Percentiles rank a stretch among this genome's conserved stretches.
Evolutionary conservation across 148 eudicot species (phyloP).

Genomic region (Oxyria digyna): DNA sequence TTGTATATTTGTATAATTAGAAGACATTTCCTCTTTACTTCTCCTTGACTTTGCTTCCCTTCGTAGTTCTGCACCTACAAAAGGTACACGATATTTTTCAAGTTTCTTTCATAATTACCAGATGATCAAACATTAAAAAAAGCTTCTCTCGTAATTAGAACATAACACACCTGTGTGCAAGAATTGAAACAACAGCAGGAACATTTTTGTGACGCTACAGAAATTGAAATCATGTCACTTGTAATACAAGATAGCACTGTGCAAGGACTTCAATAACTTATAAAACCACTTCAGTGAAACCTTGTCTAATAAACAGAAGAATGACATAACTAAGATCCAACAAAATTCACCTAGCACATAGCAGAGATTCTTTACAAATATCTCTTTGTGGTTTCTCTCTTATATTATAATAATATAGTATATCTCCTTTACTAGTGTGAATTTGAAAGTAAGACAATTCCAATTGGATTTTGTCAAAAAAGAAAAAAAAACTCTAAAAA

Average conservation of each 20-base stretch:
- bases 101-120: neutral
- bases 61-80: constrained; percentile 77
- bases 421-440: too few species aligned
- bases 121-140: too few species aligned
- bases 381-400: too few species aligned
- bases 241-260: neutral
- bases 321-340: neutral
- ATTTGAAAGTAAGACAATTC: too few species aligned
- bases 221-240: neutral
- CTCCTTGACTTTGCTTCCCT: constrained; percentile 92
- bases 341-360: neutral
- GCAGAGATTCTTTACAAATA: neutral
- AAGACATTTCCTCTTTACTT: constrained; percentile 96
- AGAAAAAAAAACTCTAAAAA: too few species aligned
- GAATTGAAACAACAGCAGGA: neutral
- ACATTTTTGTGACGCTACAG: neutral
- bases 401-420: too few species aligned
- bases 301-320: neutral
- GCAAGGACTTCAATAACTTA: neutral
- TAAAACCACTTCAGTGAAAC: neutral
- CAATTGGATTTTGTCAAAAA: too few species aligned
- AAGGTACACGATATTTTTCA: constrained; percentile 40
- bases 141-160: too few species aligned
- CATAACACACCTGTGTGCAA: too few species aligned
- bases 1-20: too few species aligned